Base-by-base conservation (phyloP, 2,329 filamentous ascomycete species). In the Ophiostoma piceae region DNA sequence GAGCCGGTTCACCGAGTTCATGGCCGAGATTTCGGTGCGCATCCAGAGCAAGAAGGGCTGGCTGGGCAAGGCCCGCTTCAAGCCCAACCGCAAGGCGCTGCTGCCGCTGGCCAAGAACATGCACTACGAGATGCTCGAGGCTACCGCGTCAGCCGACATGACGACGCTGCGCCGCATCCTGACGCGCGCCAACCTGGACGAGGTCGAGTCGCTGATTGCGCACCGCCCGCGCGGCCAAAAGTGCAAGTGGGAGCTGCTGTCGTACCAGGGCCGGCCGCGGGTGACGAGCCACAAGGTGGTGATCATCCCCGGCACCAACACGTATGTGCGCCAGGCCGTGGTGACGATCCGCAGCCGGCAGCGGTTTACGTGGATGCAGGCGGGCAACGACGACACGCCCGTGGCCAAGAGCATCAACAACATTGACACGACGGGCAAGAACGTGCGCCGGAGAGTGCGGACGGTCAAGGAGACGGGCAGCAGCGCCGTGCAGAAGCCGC, bases 71-170 rank as follows among this genome's bases (percentile, higher is more conserved):
- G 82, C 82, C 14, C 75, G 74, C n/a, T 82, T 83, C 75, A 80
- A 82, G 74, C 76, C 83, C 35, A 74, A 78, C 35, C 80, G 80
- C 16, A 73, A 77, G 29, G 76, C 77, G 68, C 79, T 86, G 66
- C 77, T 81, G 9, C 83, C 86, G 1, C 82, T 83, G 0, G 89
- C 88, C 41, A 83, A 85, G 74, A 82, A 80, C 26, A 79, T 90
- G 75, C 88, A 92, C 77, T 79, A 80, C 68, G 79, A 85, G 73
- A 85, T 91, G 82, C 86, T 87, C 74, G 82, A 83, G 71, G 85
- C 85, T 4, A 84, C 90, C 67, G 89, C 89, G 7, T 78, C 79
- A 1, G 87, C 86, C 71, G 85, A 90, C 79, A 79, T 80, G 73
- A 73, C 75, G 1, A 79, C 82, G 5, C 79, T 91, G 35, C 78